Percentiles rank a stretch among this genome's conserved stretches.
phyloP scores from a whole-genome alignment of 768 basidiomycete species.

The Macrolepiota dolichaula region DNA sequence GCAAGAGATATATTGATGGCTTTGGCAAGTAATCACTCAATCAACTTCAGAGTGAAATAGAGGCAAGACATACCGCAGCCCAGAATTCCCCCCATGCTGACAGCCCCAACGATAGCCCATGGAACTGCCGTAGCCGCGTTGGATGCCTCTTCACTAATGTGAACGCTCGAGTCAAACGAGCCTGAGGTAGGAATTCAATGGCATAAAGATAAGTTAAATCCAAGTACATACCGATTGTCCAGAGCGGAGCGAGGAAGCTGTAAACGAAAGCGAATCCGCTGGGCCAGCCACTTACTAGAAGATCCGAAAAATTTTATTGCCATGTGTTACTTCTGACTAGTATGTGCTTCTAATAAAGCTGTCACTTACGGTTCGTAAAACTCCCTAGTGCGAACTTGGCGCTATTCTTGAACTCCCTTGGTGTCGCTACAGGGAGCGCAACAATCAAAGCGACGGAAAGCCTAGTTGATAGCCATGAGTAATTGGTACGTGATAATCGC shows the following conservation, averaged over 20 bases:
- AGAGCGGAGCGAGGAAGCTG: conserved; percentile 39
- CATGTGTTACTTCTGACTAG: not conserved
- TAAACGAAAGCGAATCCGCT: conserved; percentile 56
- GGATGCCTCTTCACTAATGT: conserved; percentile 68
- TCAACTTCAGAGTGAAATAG: not conserved
- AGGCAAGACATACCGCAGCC: conserved; percentile 47
- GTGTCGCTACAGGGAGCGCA: conserved; percentile 64
- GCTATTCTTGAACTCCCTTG: conserved; percentile 53
- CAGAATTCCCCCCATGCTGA: conserved; percentile 51
- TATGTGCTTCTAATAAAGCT: not conserved
- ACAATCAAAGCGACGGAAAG: conserved; percentile 66
- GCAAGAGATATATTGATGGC: conserved; percentile 59
- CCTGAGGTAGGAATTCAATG: conserved; percentile 17
- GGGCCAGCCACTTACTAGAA: conserved; percentile 51
- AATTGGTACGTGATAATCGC: not conserved
- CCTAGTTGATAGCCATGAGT: conserved; percentile 24
- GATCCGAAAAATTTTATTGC: not conserved
- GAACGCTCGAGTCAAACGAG: conserved; percentile 53
- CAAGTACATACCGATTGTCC: conserved; percentile 33
- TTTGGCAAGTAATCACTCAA: conserved; percentile 14
- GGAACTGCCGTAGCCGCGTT: conserved; percentile 71
- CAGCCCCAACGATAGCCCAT: conserved; percentile 59
- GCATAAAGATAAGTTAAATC: not conserved
- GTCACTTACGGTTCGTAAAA: conserved; percentile 51
- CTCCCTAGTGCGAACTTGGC: conserved; percentile 60